Evolutionary conservation across 2,329 filamentous ascomycete genomes (phyloP).

Genomic region (Dactylellina cionopaga): DNA sequence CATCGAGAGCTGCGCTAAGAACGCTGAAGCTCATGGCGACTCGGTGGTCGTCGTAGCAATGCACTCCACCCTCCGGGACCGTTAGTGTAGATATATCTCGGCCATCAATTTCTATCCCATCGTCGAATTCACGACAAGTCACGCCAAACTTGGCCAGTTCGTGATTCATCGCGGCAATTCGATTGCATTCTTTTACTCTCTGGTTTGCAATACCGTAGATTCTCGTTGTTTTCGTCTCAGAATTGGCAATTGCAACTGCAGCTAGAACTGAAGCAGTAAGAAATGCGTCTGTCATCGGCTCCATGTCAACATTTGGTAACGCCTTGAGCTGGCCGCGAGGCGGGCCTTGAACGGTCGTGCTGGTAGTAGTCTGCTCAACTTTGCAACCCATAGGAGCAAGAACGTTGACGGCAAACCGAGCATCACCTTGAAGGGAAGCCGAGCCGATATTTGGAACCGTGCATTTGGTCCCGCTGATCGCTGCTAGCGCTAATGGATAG

Average conservation of each 20-base stretch:
- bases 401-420: constrained; percentile 90
- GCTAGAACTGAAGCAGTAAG: constrained; percentile 92
- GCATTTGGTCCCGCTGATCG: constrained; percentile 94
- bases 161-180: constrained; percentile 93
- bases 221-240: constrained; percentile 72
- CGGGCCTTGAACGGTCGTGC: constrained; percentile 95
- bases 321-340: constrained; percentile 76
- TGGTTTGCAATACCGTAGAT: constrained; percentile 98
- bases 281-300: constrained; percentile 99
- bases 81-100: constrained; percentile 64
- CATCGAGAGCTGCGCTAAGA: constrained; percentile 75
- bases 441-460: constrained; percentile 97
- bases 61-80: constrained; percentile 74
- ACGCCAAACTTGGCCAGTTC: constrained; percentile 95
- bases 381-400: constrained; percentile 91
- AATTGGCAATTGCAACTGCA: constrained; percentile 80
- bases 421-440: constrained; percentile 90
- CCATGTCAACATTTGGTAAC: constrained; percentile 90
- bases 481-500: constrained; percentile 91
- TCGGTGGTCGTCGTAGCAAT: constrained; percentile 96
- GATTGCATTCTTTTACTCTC: constrained; percentile 96
- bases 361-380: constrained; percentile 83
- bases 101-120: constrained; percentile 83
- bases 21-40: constrained; percentile 99
- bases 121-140: constrained; percentile 83